Conservation (phyloP, 176 grass and related monocot genomes). For the Echinochloa phyllopogon region DNA sequence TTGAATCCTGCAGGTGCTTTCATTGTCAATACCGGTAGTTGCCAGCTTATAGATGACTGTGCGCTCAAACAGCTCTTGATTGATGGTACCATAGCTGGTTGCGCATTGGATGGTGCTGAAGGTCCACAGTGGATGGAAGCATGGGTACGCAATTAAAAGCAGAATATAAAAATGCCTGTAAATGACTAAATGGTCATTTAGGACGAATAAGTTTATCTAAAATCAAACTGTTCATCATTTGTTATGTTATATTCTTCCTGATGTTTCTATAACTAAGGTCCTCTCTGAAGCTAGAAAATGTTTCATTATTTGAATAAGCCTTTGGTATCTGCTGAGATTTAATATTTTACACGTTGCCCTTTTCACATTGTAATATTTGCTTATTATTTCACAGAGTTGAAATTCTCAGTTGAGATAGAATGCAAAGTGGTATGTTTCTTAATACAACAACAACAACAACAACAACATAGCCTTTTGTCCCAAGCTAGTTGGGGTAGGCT, state of each 20-base stretch:
- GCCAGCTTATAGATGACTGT: slow-evolving; percentile 96
- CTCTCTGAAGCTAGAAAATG: slow-evolving; percentile 7
- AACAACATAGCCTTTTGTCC: too few species aligned
- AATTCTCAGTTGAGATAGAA: slow-evolving; percentile 1
- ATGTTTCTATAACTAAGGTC: slow-evolving; percentile 17
- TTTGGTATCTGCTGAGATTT: not conserved
- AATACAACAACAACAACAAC: too few species aligned
- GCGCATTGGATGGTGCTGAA: slow-evolving; percentile 94
- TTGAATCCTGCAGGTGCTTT: slow-evolving; percentile 69
- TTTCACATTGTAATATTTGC: not conserved
- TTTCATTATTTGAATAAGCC: slow-evolving; percentile 13
- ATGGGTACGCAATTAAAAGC: slow-evolving; percentile 72
- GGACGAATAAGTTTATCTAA: slow-evolving; percentile 15
- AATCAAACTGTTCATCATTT: slow-evolving; percentile 24
- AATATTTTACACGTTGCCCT: not conserved
- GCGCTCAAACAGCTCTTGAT: slow-evolving; percentile 93
- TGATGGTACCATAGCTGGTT: slow-evolving; percentile 90
- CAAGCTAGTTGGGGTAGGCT: too few species aligned
- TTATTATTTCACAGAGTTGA: slow-evolving; percentile 1
- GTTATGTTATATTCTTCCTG: not conserved
- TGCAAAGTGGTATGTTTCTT: not conserved
- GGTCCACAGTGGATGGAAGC: slow-evolving; percentile 99
- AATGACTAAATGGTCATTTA: slow-evolving; percentile 45
- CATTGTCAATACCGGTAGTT: slow-evolving; percentile 91
- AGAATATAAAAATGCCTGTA: slow-evolving; percentile 31